These are phyloP conservation scores for Nicotiana sylvestris DNA, from an alignment of 257 asterid species.

Conservation along the genomic window DNA sequence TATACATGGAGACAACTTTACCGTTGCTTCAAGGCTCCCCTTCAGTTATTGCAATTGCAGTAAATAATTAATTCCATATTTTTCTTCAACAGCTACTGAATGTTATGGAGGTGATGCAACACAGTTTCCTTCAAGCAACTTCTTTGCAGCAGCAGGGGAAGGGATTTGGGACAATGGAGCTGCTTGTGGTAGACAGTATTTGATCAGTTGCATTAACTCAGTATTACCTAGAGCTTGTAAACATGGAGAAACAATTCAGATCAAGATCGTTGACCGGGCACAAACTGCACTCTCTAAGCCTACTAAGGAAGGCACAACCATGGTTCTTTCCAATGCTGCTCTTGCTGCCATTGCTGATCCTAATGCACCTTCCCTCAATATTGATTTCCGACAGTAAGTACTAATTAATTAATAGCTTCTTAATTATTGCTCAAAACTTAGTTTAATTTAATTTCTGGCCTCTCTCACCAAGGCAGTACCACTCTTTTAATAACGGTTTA, in stretches of 20 bases:
- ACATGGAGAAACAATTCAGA: conserved; percentile 37
- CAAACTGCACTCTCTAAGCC: conserved; percentile 35
- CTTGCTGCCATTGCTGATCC: conserved; percentile 40
- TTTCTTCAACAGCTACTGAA: conserved; percentile 44
- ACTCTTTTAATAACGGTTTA: too few relatives aligned
- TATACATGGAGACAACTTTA: not conserved
- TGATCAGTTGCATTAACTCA: conserved; percentile 67
- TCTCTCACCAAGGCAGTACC: not conserved
- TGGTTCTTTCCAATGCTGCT: conserved; percentile 53
- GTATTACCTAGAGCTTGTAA: conserved; percentile 37
- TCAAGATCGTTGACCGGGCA: conserved; percentile 65
- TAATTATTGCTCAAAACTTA: too few relatives aligned
- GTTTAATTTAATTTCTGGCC: not conserved
- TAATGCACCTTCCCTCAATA: conserved; percentile 30
- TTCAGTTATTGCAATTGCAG: too few relatives aligned
- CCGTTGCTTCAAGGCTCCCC: too few relatives aligned
- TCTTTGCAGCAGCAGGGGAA: conserved; percentile 78
- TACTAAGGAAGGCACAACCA: conserved; percentile 31
- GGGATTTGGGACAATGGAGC: conserved; percentile 86
- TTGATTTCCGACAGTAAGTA: conserved; percentile 67
- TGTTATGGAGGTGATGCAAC: conserved; percentile 50
- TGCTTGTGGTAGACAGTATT: conserved; percentile 73
- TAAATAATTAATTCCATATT: not conserved
- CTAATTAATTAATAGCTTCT: not conserved
- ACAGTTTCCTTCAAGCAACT: conserved; percentile 63